These are phyloP conservation scores for Triticum turgidum DNA, from an alignment of 176 grass and related monocot species.

Conservation along the genomic window DNA sequence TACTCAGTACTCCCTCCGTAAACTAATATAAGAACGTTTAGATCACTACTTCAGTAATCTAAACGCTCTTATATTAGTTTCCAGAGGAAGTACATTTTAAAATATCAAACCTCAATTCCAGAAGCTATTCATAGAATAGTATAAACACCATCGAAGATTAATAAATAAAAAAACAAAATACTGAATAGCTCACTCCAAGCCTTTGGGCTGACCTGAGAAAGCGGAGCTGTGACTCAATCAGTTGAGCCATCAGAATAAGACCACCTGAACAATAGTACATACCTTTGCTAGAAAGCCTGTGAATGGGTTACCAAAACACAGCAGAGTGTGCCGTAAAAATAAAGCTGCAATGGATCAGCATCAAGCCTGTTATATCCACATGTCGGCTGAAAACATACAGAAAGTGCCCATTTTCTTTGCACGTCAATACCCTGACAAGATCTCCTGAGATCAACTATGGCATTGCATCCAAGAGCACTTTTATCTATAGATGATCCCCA, in stretches of 20 bases:
- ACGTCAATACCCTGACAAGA: conserved; percentile 18
- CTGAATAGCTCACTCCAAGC: conserved; percentile 8
- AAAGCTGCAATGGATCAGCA: conserved; percentile 21
- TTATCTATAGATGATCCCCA: background rate
- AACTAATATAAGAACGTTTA: too few relatives aligned
- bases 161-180: background rate
- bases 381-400: conserved; percentile 26
- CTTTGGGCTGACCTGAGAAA: conserved; percentile 20
- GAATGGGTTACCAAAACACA: conserved; percentile 41
- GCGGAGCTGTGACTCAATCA: conserved; percentile 18
- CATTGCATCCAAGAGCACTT: conserved; percentile 4
- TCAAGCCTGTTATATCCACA: conserved; percentile 24
- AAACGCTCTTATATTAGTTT: too few relatives aligned
- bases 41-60: too few relatives aligned
- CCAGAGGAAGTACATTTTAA: background rate
- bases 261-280: conserved; percentile 32
- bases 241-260: conserved; percentile 20
- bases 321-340: conserved; percentile 21
- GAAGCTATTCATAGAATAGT: background rate
- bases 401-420: conserved; percentile 29
- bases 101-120: background rate
- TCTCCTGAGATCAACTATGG: conserved; percentile 21
- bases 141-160: background rate
- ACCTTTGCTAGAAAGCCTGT: conserved; percentile 36
- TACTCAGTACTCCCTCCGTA: background rate